These are phyloP conservation scores for Aegilops tauschii DNA, from an alignment of 176 grass and related monocot genomes.

Conservation along the genomic window DNA sequence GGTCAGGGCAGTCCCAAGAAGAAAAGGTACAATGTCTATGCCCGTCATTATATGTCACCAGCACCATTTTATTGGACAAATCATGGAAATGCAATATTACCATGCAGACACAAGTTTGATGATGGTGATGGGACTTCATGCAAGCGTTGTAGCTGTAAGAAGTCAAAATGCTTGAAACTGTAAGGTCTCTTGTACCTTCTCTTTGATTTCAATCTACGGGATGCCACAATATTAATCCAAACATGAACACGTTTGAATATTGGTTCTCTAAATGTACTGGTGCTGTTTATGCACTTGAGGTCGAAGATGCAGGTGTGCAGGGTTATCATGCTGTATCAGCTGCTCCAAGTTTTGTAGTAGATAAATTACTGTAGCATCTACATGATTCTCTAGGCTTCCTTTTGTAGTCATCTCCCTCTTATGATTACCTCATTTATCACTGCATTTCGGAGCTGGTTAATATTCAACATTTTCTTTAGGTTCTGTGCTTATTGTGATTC, in stretches of 20 bases:
- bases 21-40: slow-evolving; percentile 64
- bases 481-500: not conserved
- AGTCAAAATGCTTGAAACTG: slow-evolving; percentile 99
- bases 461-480: slow-evolving; percentile 3
- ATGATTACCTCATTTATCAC: not conserved
- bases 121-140: slow-evolving; percentile 68
- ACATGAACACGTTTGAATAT: not conserved
- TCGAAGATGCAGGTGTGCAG: not conserved
- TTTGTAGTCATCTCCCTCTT: slow-evolving; percentile 3
- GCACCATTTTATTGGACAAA: slow-evolving; percentile 29
- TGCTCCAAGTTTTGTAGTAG: slow-evolving; percentile 15
- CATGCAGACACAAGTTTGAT: slow-evolving; percentile 70
- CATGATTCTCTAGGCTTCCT: not conserved
- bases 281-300: not conserved
- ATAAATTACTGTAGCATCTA: not conserved
- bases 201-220: not conserved
- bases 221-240: slow-evolving; percentile 19
- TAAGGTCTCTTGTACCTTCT: slow-evolving; percentile 31
- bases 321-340: slow-evolving; percentile 9
- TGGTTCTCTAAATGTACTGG: slow-evolving; percentile 11
- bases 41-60: slow-evolving; percentile 13
- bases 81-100: slow-evolving; percentile 31
- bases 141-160: slow-evolving; percentile 98
- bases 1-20: slow-evolving; percentile 78
- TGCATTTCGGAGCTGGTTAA: slow-evolving; percentile 1